Evolutionary conservation across 2,329 filamentous ascomycete genomes (phyloP), one percentile per base, ranked within the genome.

Genomic region (Fusarium caatingaense): DNA sequence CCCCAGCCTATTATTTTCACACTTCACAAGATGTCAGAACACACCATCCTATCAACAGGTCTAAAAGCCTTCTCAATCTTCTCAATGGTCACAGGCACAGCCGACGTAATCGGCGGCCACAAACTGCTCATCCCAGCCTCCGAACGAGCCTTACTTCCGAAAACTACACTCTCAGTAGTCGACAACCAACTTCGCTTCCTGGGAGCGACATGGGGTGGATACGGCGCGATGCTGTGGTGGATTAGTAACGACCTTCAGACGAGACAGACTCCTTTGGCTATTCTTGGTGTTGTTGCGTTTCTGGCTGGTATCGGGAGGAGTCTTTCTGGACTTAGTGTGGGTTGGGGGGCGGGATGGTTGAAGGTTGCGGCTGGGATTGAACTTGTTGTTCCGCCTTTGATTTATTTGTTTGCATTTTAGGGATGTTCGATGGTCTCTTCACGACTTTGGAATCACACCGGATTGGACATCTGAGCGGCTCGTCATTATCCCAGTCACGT

Each of bases 161-260:
- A 30, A 10, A 10, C 49, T 8, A 64, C 59, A 7, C 49, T 64
- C 2, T 40, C 37, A 12, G 13, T 57, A 3, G 7, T 64, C 3
- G 60, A 64, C 0, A 64, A 57, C 37, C 60, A 64, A n/a, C 42
- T 64, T 5, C 49, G 60, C 8, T 64, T 64, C 9, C 16, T 64
- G 3, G 60, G 59, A 27, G 28, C 59, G 3, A 40, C 9, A 2
- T 64, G 60, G 60, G 30, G 42, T 10, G 60, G 60, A 64, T 64
- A 64, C 13, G 60, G 60, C 6, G 30, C 37, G 20, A 21, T 44
- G 0, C 2, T 64, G 3, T 64, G 60, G 60, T 64, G 60, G 60
- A 30, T 32, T 0, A 57, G 42, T 2, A 49, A n/a, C 4, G 45
- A 64, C 4, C 23, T 34, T 2, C 37, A 44, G 2, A 3, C 20